phyloP scores from a whole-genome alignment of 345 rosid species.

The Hibiscus tridactylites region DNA sequence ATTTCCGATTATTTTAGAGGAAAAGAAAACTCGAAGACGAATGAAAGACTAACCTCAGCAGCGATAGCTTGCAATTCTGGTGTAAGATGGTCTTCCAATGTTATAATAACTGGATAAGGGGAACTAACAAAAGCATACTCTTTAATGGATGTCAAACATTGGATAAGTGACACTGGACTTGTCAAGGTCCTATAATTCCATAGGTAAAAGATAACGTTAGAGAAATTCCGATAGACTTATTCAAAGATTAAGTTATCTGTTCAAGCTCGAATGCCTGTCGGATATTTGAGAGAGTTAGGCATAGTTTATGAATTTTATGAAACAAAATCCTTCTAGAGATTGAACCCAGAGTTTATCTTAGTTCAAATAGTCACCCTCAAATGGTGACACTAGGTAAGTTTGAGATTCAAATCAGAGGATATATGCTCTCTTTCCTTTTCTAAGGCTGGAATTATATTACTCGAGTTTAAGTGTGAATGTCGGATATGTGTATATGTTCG shows the following conservation, averaged over 20 bases:
- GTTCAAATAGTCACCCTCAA: too few species aligned
- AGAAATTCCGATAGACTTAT: neutral
- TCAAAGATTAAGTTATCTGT: neutral
- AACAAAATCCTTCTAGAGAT: too few species aligned
- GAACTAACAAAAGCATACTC: constrained; percentile 69
- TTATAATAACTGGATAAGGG: constrained; percentile 79
- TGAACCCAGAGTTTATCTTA: too few species aligned
- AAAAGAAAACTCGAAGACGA: neutral
- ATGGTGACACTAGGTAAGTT: too few species aligned
- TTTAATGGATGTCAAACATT: constrained; percentile 71
- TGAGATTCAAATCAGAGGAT: too few species aligned
- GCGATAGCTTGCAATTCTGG: constrained; percentile 87
- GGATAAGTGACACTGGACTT: constrained; percentile 61
- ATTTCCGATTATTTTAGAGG: neutral
- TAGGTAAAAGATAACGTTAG: neutral
- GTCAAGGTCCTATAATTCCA: constrained; percentile 62
- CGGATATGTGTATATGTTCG: too few species aligned
- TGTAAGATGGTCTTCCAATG: constrained; percentile 92
- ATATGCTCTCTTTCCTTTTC: too few species aligned
- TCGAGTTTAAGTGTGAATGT: too few species aligned
- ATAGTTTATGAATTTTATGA: too few species aligned
- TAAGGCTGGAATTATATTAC: too few species aligned
- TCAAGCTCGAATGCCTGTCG: neutral
- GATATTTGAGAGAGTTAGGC: neutral
- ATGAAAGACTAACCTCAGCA: constrained; percentile 49